Conservation (phyloP, 352 stramenopile genomes). For the Globisporangium ultimum region DNA sequence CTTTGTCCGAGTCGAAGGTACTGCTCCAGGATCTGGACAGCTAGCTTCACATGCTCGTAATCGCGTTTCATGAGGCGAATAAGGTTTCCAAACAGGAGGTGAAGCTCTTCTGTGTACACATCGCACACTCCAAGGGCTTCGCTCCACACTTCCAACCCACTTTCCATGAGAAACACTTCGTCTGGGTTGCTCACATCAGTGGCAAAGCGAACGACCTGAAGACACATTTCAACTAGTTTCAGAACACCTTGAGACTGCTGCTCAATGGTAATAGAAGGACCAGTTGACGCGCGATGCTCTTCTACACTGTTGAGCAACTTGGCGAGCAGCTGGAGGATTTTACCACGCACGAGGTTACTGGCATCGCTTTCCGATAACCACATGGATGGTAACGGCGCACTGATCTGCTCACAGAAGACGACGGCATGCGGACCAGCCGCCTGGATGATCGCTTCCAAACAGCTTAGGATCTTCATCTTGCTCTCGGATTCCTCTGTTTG, state of each 20-base stretch:
- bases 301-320: conserved; percentile 63
- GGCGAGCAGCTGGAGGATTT: conserved; percentile 75
- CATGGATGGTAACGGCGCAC: conserved; percentile 58
- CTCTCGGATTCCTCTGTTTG: conserved; percentile 61
- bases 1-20: conserved; percentile 54
- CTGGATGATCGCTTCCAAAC: conserved; percentile 69
- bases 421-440: conserved; percentile 49
- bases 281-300: conserved; percentile 19
- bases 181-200: conserved; percentile 80
- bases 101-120: conserved; percentile 63
- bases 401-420: conserved; percentile 59
- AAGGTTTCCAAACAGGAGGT: conserved; percentile 61
- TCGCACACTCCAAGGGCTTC: conserved; percentile 44
- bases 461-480: conserved; percentile 77
- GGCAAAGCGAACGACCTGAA: conserved; percentile 65
- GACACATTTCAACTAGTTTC: conserved; percentile 59
- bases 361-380: conserved; percentile 70
- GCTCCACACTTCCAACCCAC: conserved; percentile 69
- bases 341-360: conserved; percentile 76
- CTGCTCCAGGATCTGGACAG: conserved; percentile 50
- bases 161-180: conserved; percentile 85
- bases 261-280: not conserved
- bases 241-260: conserved; percentile 19
- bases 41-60: conserved; percentile 71
- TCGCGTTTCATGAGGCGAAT: conserved; percentile 71